Evolutionary conservation across 345 rosid genomes (phyloP), one percentile per base, ranked within the genome.

Genomic region (Turritis glabra): DNA sequence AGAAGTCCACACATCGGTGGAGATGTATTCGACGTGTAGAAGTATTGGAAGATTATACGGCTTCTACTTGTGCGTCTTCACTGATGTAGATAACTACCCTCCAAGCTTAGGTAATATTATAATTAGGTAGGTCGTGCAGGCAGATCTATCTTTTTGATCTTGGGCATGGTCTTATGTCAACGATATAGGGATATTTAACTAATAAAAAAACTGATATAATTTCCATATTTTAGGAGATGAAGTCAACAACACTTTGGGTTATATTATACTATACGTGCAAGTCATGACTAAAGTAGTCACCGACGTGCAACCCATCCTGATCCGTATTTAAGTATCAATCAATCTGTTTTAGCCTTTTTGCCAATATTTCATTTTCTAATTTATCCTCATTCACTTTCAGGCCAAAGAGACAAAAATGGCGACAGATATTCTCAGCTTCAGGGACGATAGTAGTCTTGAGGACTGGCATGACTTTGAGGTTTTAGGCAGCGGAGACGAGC

Each of bases 381-480:
- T 25, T 14, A 1, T 47, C 15, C 46, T 59, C 63, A 29, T 47
- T 58, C 30, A 43, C 0, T 33, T 60, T 69, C 41, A 19, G 9
- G 37, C 41, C 32, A 44, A 32, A 53, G 13, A 57, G 23, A 7
- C 5, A 2, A 12, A 50, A 56, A 77, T 77, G 80, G 77, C 73
- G 8, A 72, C 77, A 23, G 77, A 65, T 2, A 41, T 77, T 71
- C 73, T 57, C 17, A 65, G 57, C 72, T 77, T 72, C 57, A 29
- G 54, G 50, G 77, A 65, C 52, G 73, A 77, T 30, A 71, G 71
- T 69, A 76, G 68, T 50, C 80, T 48, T 8, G 80, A 77, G 21
- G 80, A 77, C 23, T 77, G 80, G 80, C 80, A 77, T 71, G 80
- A 77, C 38, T 78, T 73, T 33, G 81, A 78, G 53, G 71, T 78